Percentiles rank a stretch among this genome's conserved stretches.
Conservation (phyloP, 331 rosid species). For the Rosa hybrid region DNA sequence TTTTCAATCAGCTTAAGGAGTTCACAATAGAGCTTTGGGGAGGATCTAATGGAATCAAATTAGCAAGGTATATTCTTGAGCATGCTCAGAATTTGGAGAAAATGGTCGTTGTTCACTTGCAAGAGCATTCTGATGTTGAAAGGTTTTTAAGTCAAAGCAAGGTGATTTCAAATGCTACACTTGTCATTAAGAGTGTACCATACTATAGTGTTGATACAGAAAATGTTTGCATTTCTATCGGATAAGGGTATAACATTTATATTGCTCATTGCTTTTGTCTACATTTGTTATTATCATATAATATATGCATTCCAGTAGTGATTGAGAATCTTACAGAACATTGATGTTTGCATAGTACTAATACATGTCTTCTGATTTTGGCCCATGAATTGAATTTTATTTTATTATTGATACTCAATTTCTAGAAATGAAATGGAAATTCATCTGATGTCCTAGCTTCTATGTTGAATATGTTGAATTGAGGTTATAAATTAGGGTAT, state of each 20-base stretch:
- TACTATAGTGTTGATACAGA: no score
- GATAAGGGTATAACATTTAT: no score
- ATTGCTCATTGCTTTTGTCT: no score
- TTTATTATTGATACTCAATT: neutral
- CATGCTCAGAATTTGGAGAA: neutral
- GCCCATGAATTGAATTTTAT: no score
- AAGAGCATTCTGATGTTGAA: neutral
- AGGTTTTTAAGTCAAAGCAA: neutral
- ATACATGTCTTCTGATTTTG: neutral
- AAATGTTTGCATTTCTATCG: no score
- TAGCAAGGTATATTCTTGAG: neutral
- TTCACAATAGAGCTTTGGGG: neutral
- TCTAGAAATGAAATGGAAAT: neutral
- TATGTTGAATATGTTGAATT: neutral
- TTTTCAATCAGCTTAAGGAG: neutral
- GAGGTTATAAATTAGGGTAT: neutral
- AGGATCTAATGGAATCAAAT: neutral
- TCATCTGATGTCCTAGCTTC: neutral
- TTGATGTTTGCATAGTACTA: neutral
- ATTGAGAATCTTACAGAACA: neutral
- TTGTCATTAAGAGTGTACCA: neutral
- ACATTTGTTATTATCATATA: no score
- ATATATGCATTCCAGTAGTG: neutral
- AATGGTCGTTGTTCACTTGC: neutral
- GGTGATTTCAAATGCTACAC: neutral